Percentiles rank a stretch among this genome's conserved stretches.
Evolutionary conservation across 139 green algal species (phyloP).

Genomic region (Limnomonas spitsbergensis): DNA sequence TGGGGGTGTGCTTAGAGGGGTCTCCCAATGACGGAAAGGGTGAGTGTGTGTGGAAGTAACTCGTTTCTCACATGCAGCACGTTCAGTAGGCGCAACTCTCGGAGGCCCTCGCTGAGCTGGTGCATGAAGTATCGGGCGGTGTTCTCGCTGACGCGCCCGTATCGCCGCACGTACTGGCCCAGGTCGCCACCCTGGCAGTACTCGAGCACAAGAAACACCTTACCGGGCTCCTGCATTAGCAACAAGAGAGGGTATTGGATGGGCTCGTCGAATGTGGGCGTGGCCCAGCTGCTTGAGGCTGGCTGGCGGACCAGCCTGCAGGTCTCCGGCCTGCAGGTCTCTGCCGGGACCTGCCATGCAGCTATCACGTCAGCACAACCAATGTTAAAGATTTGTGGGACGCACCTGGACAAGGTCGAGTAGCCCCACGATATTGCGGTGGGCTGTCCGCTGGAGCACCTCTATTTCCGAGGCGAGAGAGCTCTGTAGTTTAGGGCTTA

Average conservation of each 20-base stretch:
- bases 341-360: neutral
- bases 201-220: constrained; percentile 89
- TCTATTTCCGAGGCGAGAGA: constrained; percentile 86
- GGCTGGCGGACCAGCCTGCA: neutral
- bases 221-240: constrained; percentile 41
- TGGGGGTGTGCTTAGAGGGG: no score
- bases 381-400: neutral
- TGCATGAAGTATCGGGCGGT: constrained; percentile 73
- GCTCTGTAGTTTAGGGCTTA: constrained; percentile 85
- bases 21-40: no score
- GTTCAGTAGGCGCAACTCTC: constrained; percentile 75
- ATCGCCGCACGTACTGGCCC: constrained; percentile 64
- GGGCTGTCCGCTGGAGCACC: constrained; percentile 72
- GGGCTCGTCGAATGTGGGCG: neutral
- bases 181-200: constrained; percentile 92
- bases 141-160: constrained; percentile 56
- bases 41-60: no score
- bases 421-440: constrained; percentile 88
- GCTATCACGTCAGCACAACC: neutral
- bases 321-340: neutral
- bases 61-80: constrained; percentile 85
- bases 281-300: neutral
- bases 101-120: constrained; percentile 83
- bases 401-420: constrained; percentile 79
- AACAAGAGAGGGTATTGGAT: neutral